These are phyloP conservation scores for Plasmodium ovale DNA, from an alignment of 169 alveolate genomes.

Conservation along the genomic window DNA sequence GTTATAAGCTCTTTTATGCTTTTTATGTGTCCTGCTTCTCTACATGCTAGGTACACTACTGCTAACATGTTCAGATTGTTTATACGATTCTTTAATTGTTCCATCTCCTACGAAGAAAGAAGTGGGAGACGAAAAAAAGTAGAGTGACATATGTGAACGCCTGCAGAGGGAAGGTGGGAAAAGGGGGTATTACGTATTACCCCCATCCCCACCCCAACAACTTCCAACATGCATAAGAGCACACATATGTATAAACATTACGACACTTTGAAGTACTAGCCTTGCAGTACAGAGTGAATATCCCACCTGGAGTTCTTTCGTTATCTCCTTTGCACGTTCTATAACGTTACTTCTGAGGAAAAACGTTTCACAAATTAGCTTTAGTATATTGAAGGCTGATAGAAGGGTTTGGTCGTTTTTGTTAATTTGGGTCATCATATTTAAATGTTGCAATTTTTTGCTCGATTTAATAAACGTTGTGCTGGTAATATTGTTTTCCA, in stretches of 20 bases:
- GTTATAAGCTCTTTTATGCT: slow-evolving; percentile 88
- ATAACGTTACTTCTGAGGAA: slow-evolving; percentile 86
- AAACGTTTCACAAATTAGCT: slow-evolving; percentile 87
- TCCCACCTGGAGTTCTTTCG: slow-evolving; percentile 83
- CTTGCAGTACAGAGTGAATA: too few species aligned
- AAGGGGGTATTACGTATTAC: too few species aligned
- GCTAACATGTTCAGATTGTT: slow-evolving; percentile 86
- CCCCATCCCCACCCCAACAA: too few species aligned
- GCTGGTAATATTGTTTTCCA: slow-evolving; percentile 86
- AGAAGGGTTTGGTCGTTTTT: slow-evolving; percentile 83
- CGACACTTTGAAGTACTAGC: too few species aligned
- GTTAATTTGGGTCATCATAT: slow-evolving; percentile 81
- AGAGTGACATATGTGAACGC: not conserved
- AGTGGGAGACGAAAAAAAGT: not conserved
- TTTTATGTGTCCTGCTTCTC: slow-evolving; percentile 92
- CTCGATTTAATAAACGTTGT: slow-evolving; percentile 92
- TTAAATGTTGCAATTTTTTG: slow-evolving; percentile 84
- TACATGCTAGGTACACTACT: slow-evolving; percentile 90
- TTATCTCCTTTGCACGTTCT: slow-evolving; percentile 89
- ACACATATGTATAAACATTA: too few species aligned
- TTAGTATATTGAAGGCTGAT: slow-evolving; percentile 84
- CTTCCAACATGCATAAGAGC: too few species aligned
- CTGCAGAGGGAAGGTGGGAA: too few species aligned
- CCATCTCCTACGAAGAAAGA: slow-evolving; percentile 72
- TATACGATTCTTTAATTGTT: slow-evolving; percentile 81